Evolutionary conservation across 495 filamentous ascomycete species (phyloP).

Genomic region (Venustampulla echinocandica): DNA sequence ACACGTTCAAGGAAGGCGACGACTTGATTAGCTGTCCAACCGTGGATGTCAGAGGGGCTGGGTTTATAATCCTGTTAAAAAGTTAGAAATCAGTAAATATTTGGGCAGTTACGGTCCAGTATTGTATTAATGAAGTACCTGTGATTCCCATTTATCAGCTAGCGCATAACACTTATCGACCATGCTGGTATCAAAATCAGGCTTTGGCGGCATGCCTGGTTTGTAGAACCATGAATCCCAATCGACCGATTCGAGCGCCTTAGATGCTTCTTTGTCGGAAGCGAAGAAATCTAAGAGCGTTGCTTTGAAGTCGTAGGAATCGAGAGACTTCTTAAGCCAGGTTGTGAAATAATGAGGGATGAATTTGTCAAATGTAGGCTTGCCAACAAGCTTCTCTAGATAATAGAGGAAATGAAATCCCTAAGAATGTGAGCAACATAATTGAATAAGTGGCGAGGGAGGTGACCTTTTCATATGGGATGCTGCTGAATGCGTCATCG

Average conservation of each 20-base stretch:
- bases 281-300: constrained; percentile 79
- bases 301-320: constrained; percentile 86
- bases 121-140: constrained; percentile 18
- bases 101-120: too few relatives aligned
- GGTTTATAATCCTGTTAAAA: constrained; percentile 51
- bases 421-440: constrained; percentile 36
- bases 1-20: constrained; percentile 82
- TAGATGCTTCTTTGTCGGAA: constrained; percentile 54
- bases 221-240: constrained; percentile 85
- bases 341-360: constrained; percentile 90
- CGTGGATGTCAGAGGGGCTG: constrained; percentile 52
- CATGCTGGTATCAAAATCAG: constrained; percentile 78
- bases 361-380: constrained; percentile 80
- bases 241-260: constrained; percentile 60
- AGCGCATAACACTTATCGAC: constrained; percentile 79
- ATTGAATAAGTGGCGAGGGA: neutral
- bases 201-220: constrained; percentile 82
- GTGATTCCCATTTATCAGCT: constrained; percentile 64
- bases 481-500: constrained; percentile 84
- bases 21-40: constrained; percentile 73
- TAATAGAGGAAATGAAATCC: constrained; percentile 75
- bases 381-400: constrained; percentile 78
- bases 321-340: constrained; percentile 71
- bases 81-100: neutral
- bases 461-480: constrained; percentile 64